Percentiles rank a stretch among this genome's conserved stretches.
phyloP scores from a whole-genome alignment of 2,329 filamentous ascomycete genomes.

The Cladophialophora yegresii region DNA sequence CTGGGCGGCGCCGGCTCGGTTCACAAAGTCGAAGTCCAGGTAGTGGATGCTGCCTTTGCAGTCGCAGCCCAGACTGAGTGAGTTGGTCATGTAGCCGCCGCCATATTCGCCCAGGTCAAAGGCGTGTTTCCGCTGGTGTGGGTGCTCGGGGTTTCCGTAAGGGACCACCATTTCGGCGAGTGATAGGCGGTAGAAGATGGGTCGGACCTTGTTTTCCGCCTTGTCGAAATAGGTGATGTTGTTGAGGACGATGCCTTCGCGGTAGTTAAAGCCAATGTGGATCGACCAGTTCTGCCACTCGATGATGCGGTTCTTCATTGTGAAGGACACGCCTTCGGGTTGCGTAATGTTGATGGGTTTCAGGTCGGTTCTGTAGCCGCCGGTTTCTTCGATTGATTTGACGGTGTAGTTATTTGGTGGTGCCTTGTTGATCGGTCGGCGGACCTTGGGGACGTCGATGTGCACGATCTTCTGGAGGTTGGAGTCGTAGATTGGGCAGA shows the following conservation, averaged over 20 bases:
- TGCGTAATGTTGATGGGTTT: constrained; percentile 89
- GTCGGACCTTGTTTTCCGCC: constrained; percentile 63
- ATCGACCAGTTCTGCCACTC: constrained; percentile 94
- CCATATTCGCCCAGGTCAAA: constrained; percentile 53
- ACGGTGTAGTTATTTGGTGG: constrained; percentile 78
- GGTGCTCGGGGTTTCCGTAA: constrained; percentile 56
- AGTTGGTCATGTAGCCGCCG: constrained; percentile 54
- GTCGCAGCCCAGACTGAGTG: constrained; percentile 50
- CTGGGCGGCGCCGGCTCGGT: constrained; percentile 66
- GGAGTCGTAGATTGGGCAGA: constrained; percentile 87
- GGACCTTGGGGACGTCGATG: constrained; percentile 78
- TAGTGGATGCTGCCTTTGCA: constrained; percentile 93
- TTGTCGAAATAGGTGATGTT: constrained; percentile 90
- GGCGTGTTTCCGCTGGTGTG: constrained; percentile 53
- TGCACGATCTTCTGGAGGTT: constrained; percentile 76
- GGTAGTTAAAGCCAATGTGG: constrained; percentile 92
- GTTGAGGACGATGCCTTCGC: constrained; percentile 85
- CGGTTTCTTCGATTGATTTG: constrained; percentile 68
- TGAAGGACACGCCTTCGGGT: constrained; percentile 86
- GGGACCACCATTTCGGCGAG: constrained; percentile 93
- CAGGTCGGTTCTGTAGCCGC: constrained; percentile 74
- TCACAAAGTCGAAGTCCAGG: constrained; percentile 74
- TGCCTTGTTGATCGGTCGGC: constrained; percentile 72
- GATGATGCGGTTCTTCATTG: constrained; percentile 69
- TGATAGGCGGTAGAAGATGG: constrained; percentile 85